Base-by-base conservation (phyloP, 257 asterid species). In the Solanum chmielewskii region DNA sequence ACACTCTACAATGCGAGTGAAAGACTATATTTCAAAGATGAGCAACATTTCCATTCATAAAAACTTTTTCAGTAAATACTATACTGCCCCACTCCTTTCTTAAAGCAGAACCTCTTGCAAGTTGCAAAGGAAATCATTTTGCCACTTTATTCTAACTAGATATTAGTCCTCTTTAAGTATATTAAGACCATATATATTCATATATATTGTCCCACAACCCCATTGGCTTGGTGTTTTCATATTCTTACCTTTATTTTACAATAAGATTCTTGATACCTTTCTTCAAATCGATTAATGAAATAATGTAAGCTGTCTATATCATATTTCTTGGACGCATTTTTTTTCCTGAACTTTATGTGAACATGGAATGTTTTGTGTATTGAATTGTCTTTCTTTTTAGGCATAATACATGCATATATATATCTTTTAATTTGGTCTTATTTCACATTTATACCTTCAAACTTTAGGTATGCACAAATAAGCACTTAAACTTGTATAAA, bases 1-100 rank as follows among this genome's bases (percentile, higher is more conserved):
- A 47, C 6, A 4, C 3, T 2, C 2, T 16, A 31, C 7, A 1
- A 42, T 85, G 60, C 73, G 37, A 73, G 21, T 12, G 68, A 33
- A 86, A 87, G 78, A 86, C 68, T 86, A 85, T 85, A 60, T 70
- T 83, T 64, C 86, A 81, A 20, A 59, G 76, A 83, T 85, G 85
- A 86, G 87, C 87, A 89, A 81, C 35, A 82, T 87, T 86, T 86
- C 90, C 85, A 82, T 85, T 85, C 83, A 69, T 82, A 78, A 44
- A 33, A 70, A 81, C 84, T 86, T 84, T 68, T 87, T 68, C 88
- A 66, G 35, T 84, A 87, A 84, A 89, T 77, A 87, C 91, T 62
- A 83, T 73, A 86, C 87, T 82, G 86, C 84, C 87, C 90, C 88
- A 88, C 91, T 90, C 83, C 70, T 84, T 89, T 74, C 89, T 76